These are phyloP conservation scores for Mycena latifolia DNA, from an alignment of 768 basidiomycete genomes.

Conservation along the genomic window DNA sequence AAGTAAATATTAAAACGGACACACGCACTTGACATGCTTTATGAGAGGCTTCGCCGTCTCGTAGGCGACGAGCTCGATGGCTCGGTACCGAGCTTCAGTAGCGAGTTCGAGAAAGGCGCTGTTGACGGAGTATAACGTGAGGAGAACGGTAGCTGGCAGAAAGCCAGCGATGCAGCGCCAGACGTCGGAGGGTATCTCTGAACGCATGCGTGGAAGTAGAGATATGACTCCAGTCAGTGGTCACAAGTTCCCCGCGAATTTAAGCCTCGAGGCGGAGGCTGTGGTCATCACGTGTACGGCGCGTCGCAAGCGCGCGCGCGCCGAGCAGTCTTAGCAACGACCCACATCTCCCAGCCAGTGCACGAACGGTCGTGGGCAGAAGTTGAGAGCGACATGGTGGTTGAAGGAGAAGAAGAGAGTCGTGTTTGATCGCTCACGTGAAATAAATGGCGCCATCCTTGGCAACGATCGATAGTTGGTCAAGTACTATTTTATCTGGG, in stretches of 20 bases:
- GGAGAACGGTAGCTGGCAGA: conserved; percentile 40
- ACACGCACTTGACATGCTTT: conserved; percentile 44
- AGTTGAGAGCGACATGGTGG: neutral
- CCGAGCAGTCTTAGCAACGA: too few species aligned
- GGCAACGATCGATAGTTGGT: too few species aligned
- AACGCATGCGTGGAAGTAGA: conserved; percentile 21
- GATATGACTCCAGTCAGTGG: conserved; percentile 11
- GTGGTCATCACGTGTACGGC: conserved; percentile 24
- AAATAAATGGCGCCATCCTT: too few species aligned
- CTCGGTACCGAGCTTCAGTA: conserved; percentile 41
- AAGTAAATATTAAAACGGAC: neutral
- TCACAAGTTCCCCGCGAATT: neutral
- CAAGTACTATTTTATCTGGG: too few species aligned
- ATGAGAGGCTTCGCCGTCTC: conserved; percentile 46
- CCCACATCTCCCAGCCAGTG: too few species aligned
- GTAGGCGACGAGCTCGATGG: conserved; percentile 40
- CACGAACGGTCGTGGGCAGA: neutral
- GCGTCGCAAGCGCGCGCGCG: neutral
- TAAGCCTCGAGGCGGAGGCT: conserved; percentile 26
- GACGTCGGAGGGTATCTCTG: conserved; percentile 39
- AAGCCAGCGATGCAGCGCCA: conserved; percentile 45
- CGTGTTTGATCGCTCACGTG: too few species aligned
- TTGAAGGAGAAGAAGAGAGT: too few species aligned
- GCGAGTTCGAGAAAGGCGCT: conserved; percentile 44
- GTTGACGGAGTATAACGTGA: conserved; percentile 41